Base-by-base conservation (phyloP, 257 asterid genomes). In the Solanum boliviense region DNA sequence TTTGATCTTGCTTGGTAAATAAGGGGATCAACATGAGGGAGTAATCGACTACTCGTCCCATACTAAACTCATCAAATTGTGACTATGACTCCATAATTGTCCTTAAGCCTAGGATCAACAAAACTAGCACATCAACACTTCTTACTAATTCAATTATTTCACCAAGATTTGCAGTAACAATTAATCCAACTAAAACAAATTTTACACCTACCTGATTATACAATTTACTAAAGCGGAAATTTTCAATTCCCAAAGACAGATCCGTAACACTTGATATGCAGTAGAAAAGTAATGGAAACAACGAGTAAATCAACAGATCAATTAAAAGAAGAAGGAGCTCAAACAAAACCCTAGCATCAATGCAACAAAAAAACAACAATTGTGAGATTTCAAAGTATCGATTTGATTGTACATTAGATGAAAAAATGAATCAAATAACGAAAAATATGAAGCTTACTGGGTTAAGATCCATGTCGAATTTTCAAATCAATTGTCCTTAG, bases 401-500 rank as follows among this genome's bases (percentile, higher is more conserved):
- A 56, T 86, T 68, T 56, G 16, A 35, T 86, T 60, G 68, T 3
- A 44, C 75, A 35, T 15, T 32, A 85, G 13, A 7, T 13, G 21
- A 38, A 15, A 4, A 25, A 3, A 7, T 11, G 72, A 62, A 18
- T 38, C 13, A 32, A 4, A 35, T 13, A 71, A 23, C 38, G 29
- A 32, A 86, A 74, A 46, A 1, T 29, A 83, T 44, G 27, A 13
- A 5, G 32, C 88, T 89, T 87, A 89, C 91, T 60, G 91, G 88
- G 34, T 84, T 84, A 34, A 85, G 88, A 89, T 89, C 89, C 89
- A 89, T 87, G 29, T 48, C 39, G 16, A 31, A 58, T 60, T 29
- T 48, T 58, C 79, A 10, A 38, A 34, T 56, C 31, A 34, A 82
- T 67, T 48, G 60, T 29, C 58, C 48, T 73, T 56, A 1, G 7